Conservation (phyloP, 129 eudicot genomes). For the Chrysanthemum seticuspe region DNA sequence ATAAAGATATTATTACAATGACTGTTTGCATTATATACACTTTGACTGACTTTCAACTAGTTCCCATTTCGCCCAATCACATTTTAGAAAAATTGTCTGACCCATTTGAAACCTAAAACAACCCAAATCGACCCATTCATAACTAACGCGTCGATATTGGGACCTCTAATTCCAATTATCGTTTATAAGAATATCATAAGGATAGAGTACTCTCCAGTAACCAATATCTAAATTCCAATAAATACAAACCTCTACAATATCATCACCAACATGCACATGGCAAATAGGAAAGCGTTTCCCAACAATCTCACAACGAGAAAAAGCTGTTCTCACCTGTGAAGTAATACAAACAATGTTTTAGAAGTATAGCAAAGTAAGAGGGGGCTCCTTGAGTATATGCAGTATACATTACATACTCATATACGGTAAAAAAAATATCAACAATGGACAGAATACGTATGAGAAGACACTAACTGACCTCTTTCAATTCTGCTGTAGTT, state of each 20-base stretch:
- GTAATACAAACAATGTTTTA: conserved; percentile 1
- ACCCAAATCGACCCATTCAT: not conserved
- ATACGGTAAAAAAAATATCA: not conserved
- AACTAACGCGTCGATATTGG: not conserved
- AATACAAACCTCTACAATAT: conserved; percentile 64
- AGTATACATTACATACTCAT: not conserved
- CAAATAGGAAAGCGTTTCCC: conserved; percentile 85
- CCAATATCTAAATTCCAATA: conserved; percentile 11
- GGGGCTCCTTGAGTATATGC: not conserved
- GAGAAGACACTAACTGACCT: conserved; percentile 49
- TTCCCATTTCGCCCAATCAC: too few species aligned
- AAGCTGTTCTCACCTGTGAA: conserved; percentile 58
- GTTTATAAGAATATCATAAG: not conserved
- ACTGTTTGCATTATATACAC: too few species aligned
- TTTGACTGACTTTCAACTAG: too few species aligned
- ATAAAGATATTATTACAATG: too few species aligned
- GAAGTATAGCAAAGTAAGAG: not conserved
- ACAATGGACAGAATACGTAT: conserved; percentile 6
- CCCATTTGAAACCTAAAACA: not conserved
- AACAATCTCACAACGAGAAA: conserved; percentile 55
- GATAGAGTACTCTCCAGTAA: not conserved
- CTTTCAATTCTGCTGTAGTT: conserved; percentile 75
- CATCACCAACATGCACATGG: conserved; percentile 70
- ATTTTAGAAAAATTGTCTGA: not conserved
- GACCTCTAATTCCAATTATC: not conserved